Evolutionary conservation across 805 yeast species (phyloP), one percentile per base, ranked within the genome.

Genomic region (Myxozyma monticola): DNA sequence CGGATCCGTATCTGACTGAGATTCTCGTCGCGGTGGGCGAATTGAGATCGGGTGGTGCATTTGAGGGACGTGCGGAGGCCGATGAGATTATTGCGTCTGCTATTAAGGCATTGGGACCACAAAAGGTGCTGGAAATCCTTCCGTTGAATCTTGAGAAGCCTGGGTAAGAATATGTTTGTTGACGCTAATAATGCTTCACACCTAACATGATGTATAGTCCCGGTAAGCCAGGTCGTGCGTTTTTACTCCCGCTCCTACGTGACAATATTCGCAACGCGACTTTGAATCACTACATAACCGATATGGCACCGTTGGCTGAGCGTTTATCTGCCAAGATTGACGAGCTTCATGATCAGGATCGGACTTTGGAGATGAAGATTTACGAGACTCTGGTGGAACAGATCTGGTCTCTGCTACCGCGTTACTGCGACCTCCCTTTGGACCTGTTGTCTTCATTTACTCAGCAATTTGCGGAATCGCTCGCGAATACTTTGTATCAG

Each of bases 191-290:
- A 20, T n/a, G 18, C 4, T 22, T 29, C n/a, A n/a, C n/a, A n/a
- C n/a, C n/a, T n/a, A 20, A 25, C 3, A 14, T n/a, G 24, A 3
- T 2, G 18, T 36, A 7, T 42, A 50, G 56, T 1, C 60, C 72
- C 22, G 68, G 71, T 28, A 74, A 76, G 37, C 77, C 83, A n/a
- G 97, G 97, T 39, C 80, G 98, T 65, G 97, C 97, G 39, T 93
- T 98, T 97, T 65, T 93, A 61, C 76, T 93, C 57, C 99, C 99
- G 9, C 66, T 93, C 29, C 76, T 93, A 54, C 84, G 97, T 71
- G 97, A 90, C 62, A 82, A 87, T 62, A 85, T 88, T 24, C 78
- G 83, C 61, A 77, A 80, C 61, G 84, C 97, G 1, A 75, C 76
- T 40, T 72, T 93, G 48, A 71, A 76, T 0, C 87, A 75, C 64